Conservation (phyloP, 2,329 filamentous ascomycete species). For the Penicillium sp. region DNA sequence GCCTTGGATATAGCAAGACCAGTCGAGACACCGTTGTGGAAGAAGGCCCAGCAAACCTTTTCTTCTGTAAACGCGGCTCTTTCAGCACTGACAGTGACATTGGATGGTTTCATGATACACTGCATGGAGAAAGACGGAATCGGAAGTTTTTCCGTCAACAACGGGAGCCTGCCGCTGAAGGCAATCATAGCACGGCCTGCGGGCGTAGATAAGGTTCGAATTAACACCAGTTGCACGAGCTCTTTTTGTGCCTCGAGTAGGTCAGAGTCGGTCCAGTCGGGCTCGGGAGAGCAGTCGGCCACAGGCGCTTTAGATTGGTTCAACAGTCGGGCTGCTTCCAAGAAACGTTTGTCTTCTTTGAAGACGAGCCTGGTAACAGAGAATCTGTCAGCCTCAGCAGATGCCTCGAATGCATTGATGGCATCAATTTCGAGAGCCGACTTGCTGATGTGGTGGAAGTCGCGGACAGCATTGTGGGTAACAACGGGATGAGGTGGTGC, state of each 20-base stretch:
- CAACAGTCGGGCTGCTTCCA: slow-evolving; percentile 78
- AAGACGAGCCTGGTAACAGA: slow-evolving; percentile 81
- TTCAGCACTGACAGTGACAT: slow-evolving; percentile 89
- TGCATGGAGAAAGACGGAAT: slow-evolving; percentile 87
- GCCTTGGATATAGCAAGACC: slow-evolving; percentile 84
- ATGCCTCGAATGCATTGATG: slow-evolving; percentile 62
- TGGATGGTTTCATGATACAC: slow-evolving; percentile 84
- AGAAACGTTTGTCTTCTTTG: slow-evolving; percentile 80
- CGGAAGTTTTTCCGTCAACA: slow-evolving; percentile 86
- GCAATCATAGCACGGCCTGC: slow-evolving; percentile 81
- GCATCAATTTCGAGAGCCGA: slow-evolving; percentile 45
- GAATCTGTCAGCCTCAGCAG: slow-evolving; percentile 76
- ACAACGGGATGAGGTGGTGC: slow-evolving; percentile 40
- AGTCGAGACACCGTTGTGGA: slow-evolving; percentile 91
- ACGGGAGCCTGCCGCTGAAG: slow-evolving; percentile 77
- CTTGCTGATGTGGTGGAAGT: slow-evolving; percentile 69
- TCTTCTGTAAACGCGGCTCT: slow-evolving; percentile 84
- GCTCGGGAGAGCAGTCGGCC: slow-evolving; percentile 68
- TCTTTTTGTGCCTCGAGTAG: slow-evolving; percentile 89
- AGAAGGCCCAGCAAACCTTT: slow-evolving; percentile 97
- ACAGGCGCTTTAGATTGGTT: slow-evolving; percentile 75
- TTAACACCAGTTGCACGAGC: slow-evolving; percentile 76
- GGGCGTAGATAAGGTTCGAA: slow-evolving; percentile 81
- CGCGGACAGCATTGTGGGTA: slow-evolving; percentile 62
- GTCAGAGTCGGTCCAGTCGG: slow-evolving; percentile 76